Evolutionary conservation across 495 filamentous ascomycete genomes (phyloP), one percentile per base, ranked within the genome.

Genomic region (Xylaria telfairii): DNA sequence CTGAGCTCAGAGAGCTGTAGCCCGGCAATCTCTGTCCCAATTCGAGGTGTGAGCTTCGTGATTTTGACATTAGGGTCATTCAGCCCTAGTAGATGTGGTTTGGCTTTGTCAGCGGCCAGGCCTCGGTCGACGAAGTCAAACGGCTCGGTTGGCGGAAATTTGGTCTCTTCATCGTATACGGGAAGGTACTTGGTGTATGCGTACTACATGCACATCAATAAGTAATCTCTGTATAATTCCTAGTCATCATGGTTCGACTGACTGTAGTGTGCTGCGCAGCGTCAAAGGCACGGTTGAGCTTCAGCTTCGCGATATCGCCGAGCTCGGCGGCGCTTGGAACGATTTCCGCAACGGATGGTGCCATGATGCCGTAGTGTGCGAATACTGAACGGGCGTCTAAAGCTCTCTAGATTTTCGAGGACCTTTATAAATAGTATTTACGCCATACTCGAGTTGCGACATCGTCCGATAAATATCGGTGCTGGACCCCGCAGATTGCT

Each of bases 1-100:
- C 82, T 90, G 56, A 95, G 84, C 67, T 86, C 85, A 13, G 88
- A 85, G 12, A 95, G 87, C 73, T 92, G 86, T 12, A 93, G 82
- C 1, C 92, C 92, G 56, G 87, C 83, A 69, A 95, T 81, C 74
- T 94, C 92, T 0, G 91, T 93, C 65, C 92, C 91, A 71, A 93
- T 89, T 56, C 90, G 88, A 19, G 90, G 90, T 6, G 86, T 92
- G 68, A 89, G 86, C 74, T 91, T 88, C 74, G 87, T 86, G 32
- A 90, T 81, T 32, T 76, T 76, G 28, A 82, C 74, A 46, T 69
- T 72, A 3, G 81, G 61, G 53, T 82, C 79, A 8, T 73, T 71
- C 15, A 75, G 57, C 30, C 79, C 81, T 41, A 92, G 82, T 0
- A 92, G 83, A 73, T 88, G 87, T 34, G 83, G 84, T 77, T 89